Percentiles rank a stretch among this genome's conserved stretches.
Conservation (phyloP, 257 asterid species). For the Galeopsis tetrahit region DNA sequence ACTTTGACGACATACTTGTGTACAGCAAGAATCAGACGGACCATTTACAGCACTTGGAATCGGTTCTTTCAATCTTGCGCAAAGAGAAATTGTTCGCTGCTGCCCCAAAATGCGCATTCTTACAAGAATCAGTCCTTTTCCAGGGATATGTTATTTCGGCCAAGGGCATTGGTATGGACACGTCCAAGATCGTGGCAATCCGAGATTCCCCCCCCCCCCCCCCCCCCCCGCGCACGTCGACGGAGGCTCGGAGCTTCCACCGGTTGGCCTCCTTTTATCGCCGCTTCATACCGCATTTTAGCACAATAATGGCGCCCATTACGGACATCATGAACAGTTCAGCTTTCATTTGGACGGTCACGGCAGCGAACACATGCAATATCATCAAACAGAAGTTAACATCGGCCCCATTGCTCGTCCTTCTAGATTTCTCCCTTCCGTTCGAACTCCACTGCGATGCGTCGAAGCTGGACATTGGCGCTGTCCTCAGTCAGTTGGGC, state of each 20-base stretch:
- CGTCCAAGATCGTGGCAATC: too few relatives aligned
- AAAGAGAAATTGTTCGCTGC: background rate
- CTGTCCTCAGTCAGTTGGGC: background rate
- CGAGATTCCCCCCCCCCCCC: background rate
- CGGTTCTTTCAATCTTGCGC: too few relatives aligned
- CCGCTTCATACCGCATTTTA: too few relatives aligned
- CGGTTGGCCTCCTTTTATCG: too few relatives aligned
- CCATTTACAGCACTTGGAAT: too few relatives aligned
- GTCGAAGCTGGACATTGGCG: background rate
- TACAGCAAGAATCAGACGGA: too few relatives aligned
- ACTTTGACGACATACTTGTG: too few relatives aligned
- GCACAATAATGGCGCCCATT: too few relatives aligned
- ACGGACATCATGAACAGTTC: background rate
- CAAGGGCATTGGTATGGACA: background rate
- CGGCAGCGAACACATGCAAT: background rate
- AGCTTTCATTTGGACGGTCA: background rate
- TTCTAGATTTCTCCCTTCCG: background rate
- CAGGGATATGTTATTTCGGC: background rate
- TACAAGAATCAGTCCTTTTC: background rate
- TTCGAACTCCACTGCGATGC: background rate
- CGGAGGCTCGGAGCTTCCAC: background rate
- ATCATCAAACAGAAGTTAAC: background rate
- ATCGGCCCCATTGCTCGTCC: background rate
- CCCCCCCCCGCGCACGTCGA: background rate
- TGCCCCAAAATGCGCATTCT: background rate